phyloP scores from a whole-genome alignment of 352 stramenopile species.

The Globisporangium parvum region DNA sequence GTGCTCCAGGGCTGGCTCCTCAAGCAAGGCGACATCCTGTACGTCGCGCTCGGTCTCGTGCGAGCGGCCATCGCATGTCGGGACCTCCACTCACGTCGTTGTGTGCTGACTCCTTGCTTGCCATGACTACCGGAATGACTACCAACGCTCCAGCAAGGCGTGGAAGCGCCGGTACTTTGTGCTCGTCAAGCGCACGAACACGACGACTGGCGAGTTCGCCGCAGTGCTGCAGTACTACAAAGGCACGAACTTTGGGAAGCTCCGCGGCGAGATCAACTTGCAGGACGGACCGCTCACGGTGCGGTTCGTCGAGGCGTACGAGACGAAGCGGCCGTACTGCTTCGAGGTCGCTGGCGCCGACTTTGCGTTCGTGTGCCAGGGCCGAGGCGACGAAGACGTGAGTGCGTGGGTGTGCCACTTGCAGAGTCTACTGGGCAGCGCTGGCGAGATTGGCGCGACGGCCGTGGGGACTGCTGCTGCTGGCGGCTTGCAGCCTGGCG shows the following conservation, averaged over 20 bases:
- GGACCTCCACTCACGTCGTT: not conserved
- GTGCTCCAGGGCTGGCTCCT: slow-evolving; percentile 47
- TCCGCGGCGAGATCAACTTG: slow-evolving; percentile 73
- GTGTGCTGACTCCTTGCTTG: not conserved
- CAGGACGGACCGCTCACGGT: slow-evolving; percentile 62
- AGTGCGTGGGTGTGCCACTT: slow-evolving; percentile 82
- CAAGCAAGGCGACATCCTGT: slow-evolving; percentile 61
- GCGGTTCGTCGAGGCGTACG: slow-evolving; percentile 68
- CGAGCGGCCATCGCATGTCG: too few relatives aligned
- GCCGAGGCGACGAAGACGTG: slow-evolving; percentile 79
- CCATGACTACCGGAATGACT: too few relatives aligned
- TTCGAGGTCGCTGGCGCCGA: slow-evolving; percentile 73
- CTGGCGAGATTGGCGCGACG: slow-evolving; percentile 28
- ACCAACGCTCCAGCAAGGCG: slow-evolving; percentile 59
- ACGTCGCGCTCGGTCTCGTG: too few relatives aligned
- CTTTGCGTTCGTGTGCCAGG: slow-evolving; percentile 74
- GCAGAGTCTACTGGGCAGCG: slow-evolving; percentile 53
- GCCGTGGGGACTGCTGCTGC: slow-evolving; percentile 30
- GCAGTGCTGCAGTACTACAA: slow-evolving; percentile 85
- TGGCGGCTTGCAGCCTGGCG: slow-evolving; percentile 27
- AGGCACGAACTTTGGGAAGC: slow-evolving; percentile 71
- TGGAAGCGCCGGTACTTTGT: slow-evolving; percentile 88
- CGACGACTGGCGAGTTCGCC: slow-evolving; percentile 56
- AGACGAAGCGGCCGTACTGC: slow-evolving; percentile 80
- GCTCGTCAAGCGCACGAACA: slow-evolving; percentile 74